Evolutionary conservation across 768 basidiomycete species (phyloP).

Genomic region (Guyanaporus albipodus): DNA sequence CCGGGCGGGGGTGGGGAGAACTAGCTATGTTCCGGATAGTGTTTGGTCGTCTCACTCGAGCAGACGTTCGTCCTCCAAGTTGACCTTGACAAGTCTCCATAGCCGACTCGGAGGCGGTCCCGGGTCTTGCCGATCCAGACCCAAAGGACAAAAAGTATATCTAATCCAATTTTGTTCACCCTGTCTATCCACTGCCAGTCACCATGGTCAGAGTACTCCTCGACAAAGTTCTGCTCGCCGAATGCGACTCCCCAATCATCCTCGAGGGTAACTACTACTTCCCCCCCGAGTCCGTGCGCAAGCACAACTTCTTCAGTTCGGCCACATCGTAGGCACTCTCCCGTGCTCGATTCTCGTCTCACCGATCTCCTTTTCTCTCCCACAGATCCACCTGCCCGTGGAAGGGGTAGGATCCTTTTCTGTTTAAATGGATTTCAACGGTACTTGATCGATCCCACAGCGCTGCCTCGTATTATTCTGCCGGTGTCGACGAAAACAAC

Average conservation of each 20-base stretch:
- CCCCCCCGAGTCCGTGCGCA: conserved; percentile 52
- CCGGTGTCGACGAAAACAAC: conserved; percentile 46
- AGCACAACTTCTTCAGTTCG: conserved; percentile 45
- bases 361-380: not conserved
- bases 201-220: conserved; percentile 48
- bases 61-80: not conserved
- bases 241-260: conserved; percentile 49
- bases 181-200: too few relatives aligned
- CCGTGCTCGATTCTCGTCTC: not conserved
- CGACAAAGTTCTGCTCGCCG: conserved; percentile 52
- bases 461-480: conserved; percentile 63
- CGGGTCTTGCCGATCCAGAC: conserved; percentile 20
- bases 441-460: conserved; percentile 34
- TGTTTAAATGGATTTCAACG: not conserved
- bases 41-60: too few relatives aligned
- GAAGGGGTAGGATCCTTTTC: conserved; percentile 53
- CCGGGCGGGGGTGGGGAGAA: conserved; percentile 47
- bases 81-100: not conserved
- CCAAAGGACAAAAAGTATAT: too few relatives aligned
- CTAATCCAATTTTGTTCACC: too few relatives aligned
- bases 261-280: conserved; percentile 76
- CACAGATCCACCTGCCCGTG: conserved; percentile 56
- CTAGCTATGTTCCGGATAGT: too few relatives aligned
- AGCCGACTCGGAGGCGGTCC: conserved; percentile 5
- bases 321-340: conserved; percentile 43